Evolutionary conservation across 768 basidiomycete species (phyloP).

Genomic region (Naematelia aurantialba): DNA sequence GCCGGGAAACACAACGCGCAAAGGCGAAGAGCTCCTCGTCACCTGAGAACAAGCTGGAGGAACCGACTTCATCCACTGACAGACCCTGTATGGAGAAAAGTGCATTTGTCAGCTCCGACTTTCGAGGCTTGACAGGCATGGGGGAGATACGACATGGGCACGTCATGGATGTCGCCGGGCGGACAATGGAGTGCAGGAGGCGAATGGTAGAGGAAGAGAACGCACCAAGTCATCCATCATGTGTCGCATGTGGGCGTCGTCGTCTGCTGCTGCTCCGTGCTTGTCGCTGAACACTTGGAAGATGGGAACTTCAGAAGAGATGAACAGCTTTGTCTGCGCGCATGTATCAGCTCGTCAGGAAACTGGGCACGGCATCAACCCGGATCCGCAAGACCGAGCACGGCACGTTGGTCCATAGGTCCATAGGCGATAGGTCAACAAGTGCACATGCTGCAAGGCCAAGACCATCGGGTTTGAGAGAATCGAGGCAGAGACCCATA

Average conservation of each 20-base stretch:
- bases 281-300: slow-evolving; percentile 84
- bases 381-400: no score
- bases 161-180: no score
- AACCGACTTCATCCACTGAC: slow-evolving; percentile 68
- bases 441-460: no score
- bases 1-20: slow-evolving; percentile 64
- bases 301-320: slow-evolving; percentile 88
- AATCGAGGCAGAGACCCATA: no score
- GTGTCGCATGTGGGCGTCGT: slow-evolving; percentile 70
- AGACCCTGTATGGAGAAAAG: no score
- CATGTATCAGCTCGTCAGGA: slow-evolving; percentile 4
- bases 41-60: slow-evolving; percentile 86
- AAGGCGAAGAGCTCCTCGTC: slow-evolving; percentile 98
- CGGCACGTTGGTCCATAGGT: no score
- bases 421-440: no score
- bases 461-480: no score
- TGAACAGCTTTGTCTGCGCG: slow-evolving; percentile 76
- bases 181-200: not conserved
- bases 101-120: no score
- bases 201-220: slow-evolving; percentile 9
- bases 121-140: no score
- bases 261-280: slow-evolving; percentile 49
- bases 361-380: slow-evolving; percentile 51
- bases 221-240: slow-evolving; percentile 93
- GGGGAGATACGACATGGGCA: no score